These are phyloP conservation scores for Purpureocillium takamizusanense DNA, from an alignment of 2,329 filamentous ascomycete genomes.

Conservation along the genomic window DNA sequence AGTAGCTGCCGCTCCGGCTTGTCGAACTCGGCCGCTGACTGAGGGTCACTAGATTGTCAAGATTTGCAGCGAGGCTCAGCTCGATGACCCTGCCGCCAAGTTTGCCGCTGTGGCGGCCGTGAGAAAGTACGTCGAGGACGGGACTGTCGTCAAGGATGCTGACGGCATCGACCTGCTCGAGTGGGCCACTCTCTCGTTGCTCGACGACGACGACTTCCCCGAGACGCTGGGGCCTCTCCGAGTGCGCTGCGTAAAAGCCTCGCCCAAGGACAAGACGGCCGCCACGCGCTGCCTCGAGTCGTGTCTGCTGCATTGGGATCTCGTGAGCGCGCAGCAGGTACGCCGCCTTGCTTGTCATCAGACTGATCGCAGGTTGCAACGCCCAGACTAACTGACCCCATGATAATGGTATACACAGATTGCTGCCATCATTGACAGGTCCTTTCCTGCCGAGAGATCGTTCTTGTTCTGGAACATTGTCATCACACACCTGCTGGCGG, in stretches of 20 bases:
- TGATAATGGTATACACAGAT: no score
- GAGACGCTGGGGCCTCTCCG: constrained; percentile 41
- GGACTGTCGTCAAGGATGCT: constrained; percentile 35
- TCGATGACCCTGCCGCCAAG: constrained; percentile 39
- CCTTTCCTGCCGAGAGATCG: constrained; percentile 35
- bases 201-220: constrained; percentile 29
- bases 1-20: no score
- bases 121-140: constrained; percentile 36
- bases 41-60: constrained; percentile 30
- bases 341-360: no score
- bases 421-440: constrained; percentile 42
- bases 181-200: constrained; percentile 36
- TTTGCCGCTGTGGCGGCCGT: constrained; percentile 33
- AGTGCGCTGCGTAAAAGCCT: constrained; percentile 41
- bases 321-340: constrained; percentile 49
- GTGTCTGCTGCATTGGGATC: constrained; percentile 46
- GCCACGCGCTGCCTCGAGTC: constrained; percentile 38
- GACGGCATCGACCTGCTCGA: constrained; percentile 46
- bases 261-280: constrained; percentile 34
- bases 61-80: constrained; percentile 40
- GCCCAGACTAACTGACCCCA: no score
- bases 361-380: no score
- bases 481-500: constrained; percentile 43
- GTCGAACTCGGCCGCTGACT: constrained; percentile 5
- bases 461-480: constrained; percentile 48